Evolutionary conservation across 768 basidiomycete genomes (phyloP).

Genomic region (Agrocybe praecox): DNA sequence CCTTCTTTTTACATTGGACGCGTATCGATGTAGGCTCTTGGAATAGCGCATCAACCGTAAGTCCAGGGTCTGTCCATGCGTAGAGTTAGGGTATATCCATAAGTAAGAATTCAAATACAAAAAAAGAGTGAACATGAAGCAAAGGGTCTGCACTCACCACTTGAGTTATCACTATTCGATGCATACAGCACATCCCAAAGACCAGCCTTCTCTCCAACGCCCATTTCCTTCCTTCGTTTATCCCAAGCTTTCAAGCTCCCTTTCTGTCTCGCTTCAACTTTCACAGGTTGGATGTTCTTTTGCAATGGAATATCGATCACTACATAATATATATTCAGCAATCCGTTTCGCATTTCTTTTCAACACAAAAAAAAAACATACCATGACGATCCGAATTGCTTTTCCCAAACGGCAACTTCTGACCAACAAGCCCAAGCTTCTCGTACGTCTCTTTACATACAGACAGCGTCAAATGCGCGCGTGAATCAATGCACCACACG

Average conservation of each 20-base stretch:
- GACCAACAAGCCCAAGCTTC: slow-evolving; percentile 60
- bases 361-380: slow-evolving; percentile 36
- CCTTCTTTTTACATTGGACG: slow-evolving; percentile 26
- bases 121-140: background rate
- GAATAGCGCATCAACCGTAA: slow-evolving; percentile 4
- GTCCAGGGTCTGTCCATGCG: slow-evolving; percentile 8
- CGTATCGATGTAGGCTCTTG: background rate
- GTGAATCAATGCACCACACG: slow-evolving; percentile 70
- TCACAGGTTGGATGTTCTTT: slow-evolving; percentile 36
- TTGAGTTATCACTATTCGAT: slow-evolving; percentile 32
- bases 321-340: slow-evolving; percentile 26
- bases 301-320: slow-evolving; percentile 51
- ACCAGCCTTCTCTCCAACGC: slow-evolving; percentile 30
- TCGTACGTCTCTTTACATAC: slow-evolving; percentile 62
- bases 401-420: slow-evolving; percentile 52
- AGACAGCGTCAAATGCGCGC: slow-evolving; percentile 59
- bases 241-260: slow-evolving; percentile 55
- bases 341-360: too few relatives aligned
- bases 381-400: slow-evolving; percentile 47
- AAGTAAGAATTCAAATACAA: background rate
- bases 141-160: slow-evolving; percentile 16
- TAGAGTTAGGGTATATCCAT: slow-evolving; percentile 22
- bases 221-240: slow-evolving; percentile 28
- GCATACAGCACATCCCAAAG: slow-evolving; percentile 49
- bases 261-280: slow-evolving; percentile 38